A percentile compares a stretch with the other conserved stretches of the same genome.
Conservation (phyloP, 768 basidiomycete genomes). For the Strobilomyces echinocephalus region DNA sequence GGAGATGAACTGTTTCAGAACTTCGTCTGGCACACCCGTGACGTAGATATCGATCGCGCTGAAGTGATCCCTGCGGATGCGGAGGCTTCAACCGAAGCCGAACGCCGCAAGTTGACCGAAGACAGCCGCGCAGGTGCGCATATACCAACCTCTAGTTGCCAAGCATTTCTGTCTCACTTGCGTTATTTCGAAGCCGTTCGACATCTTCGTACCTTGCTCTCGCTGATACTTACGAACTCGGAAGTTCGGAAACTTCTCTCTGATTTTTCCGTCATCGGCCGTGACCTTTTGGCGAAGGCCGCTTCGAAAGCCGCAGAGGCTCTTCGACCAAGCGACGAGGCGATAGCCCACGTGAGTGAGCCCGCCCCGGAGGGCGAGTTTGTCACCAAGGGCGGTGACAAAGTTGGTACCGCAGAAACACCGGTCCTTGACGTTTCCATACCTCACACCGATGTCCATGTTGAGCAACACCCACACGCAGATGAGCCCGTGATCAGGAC, state of each 20-base stretch:
- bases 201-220: constrained; percentile 84
- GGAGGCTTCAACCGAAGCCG: constrained; percentile 41
- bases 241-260: constrained; percentile 86
- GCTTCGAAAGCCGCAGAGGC: constrained; percentile 65
- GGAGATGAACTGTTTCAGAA: constrained; percentile 88
- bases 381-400: constrained; percentile 40
- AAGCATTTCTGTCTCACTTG: constrained; percentile 5
- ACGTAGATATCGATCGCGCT: constrained; percentile 35
- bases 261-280: constrained; percentile 72
- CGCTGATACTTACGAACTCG: constrained; percentile 87
- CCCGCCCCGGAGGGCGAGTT: constrained; percentile 67
- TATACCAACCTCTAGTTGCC: background rate
- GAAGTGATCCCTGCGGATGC: constrained; percentile 39
- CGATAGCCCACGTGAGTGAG: constrained; percentile 62
- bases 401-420: constrained; percentile 41
- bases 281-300: constrained; percentile 76
- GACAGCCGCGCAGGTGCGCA: constrained; percentile 58
- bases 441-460: constrained; percentile 39
- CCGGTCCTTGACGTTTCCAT: constrained; percentile 45
- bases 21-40: constrained; percentile 77
- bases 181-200: constrained; percentile 53
- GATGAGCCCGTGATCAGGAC: constrained; percentile 35
- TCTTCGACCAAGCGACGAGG: constrained; percentile 62
- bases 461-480: constrained; percentile 50
- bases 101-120: constrained; percentile 47